These are phyloP conservation scores for Elsinoe australis DNA, from an alignment of 2,329 filamentous ascomycete species.

Conservation along the genomic window DNA sequence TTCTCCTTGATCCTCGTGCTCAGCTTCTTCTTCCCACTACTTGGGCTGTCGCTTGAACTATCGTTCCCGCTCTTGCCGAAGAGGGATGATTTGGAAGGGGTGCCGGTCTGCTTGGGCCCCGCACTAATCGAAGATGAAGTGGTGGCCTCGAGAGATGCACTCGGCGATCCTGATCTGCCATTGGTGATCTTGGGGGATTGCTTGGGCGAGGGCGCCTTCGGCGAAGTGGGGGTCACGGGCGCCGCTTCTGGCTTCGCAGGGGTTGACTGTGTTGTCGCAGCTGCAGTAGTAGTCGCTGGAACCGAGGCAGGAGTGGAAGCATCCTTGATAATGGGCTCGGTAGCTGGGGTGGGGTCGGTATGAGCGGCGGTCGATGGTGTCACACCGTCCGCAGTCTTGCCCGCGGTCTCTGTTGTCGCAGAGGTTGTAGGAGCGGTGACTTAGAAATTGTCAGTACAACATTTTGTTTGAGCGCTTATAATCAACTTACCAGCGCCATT, in stretches of 20 bases:
- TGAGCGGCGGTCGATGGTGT: slow-evolving; percentile 9
- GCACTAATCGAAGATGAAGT: slow-evolving; percentile 8
- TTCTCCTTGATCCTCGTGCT: slow-evolving; percentile 17
- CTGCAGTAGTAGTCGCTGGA: slow-evolving; percentile 1
- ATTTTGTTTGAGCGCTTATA: background rate
- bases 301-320: background rate
- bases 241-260: background rate
- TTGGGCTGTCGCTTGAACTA: slow-evolving; percentile 13
- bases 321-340: background rate
- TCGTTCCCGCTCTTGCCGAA: slow-evolving; percentile 10
- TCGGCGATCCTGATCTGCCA: slow-evolving; percentile 4
- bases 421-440: background rate
- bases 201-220: background rate
- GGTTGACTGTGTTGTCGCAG: background rate
- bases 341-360: background rate
- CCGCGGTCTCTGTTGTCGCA: background rate
- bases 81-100: slow-evolving; percentile 9
- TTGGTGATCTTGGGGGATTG: background rate
- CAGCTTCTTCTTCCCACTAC: slow-evolving; percentile 17
- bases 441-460: background rate
- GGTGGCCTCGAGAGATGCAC: slow-evolving; percentile 6
- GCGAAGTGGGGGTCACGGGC: background rate
- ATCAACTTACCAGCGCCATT: background rate
- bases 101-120: slow-evolving; percentile 1
- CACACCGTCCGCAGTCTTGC: background rate